Evolutionary conservation across 2,329 filamentous ascomycete species (phyloP), one percentile per base, ranked within the genome.

Genomic region (Trichoderma endophyticum): DNA sequence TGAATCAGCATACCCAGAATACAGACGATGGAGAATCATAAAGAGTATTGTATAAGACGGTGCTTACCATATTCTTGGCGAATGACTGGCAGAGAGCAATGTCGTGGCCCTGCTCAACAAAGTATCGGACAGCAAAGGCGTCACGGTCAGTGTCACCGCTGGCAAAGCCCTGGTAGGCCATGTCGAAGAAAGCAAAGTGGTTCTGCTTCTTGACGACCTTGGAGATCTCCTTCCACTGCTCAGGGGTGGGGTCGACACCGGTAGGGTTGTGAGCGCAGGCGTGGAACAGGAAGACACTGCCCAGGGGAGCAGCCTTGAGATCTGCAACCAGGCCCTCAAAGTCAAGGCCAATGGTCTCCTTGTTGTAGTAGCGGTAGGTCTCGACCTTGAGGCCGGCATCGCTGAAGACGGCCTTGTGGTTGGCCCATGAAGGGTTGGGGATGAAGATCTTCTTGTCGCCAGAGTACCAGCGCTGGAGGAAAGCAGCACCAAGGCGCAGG

Each of bases 351-450:
- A 98, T 98, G 80, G 95, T 98, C 82, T 97, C 91, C 88, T 97
- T 97, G 90, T 98, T 93, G 88, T 98, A 99, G 91, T 99, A 99
- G 79, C 93, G 89, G 89, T 99, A 99, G 86, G 95, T 94, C 85
- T 95, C 91, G 74, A 98, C 94, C 84, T 93, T 89, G 76, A 99
- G 89, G 72, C 95, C 94, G 36, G 93, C 92, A 84, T 98, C 95
- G 84, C 89, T 91, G 90, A 99, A 98, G 83, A 99, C 93, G 75
- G 95, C 95, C 81, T 90, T 93, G 88, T 99, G 96, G 89, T 99
- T 73, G 56, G 72, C 72, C 72, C 72, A 99, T 78, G 94, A 97
- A 67, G 96, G 96, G 71, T 87, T 95, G 74, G 96, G 96, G 81
- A 99, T 94, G 88, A 97, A 98, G 85, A 99, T 94, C 83, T 92